Evolutionary conservation across 176 grass and related monocot species (phyloP).

Genomic region (Avena eriantha): DNA sequence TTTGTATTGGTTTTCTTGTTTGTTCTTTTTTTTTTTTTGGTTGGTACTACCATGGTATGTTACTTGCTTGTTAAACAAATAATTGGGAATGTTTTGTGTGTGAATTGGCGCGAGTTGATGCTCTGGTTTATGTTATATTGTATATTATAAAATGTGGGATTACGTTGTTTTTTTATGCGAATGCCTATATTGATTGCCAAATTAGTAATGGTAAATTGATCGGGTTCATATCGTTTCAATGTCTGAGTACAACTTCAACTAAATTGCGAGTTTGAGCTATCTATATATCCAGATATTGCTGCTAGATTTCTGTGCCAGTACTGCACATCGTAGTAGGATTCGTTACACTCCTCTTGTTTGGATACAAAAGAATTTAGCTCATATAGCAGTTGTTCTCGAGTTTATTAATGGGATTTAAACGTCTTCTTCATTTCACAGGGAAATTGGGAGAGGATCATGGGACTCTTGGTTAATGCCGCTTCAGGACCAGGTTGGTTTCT

Average conservation of each 20-base stretch:
- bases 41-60: background rate
- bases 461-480: slow-evolving; percentile 95
- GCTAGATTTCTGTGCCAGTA: background rate
- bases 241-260: background rate
- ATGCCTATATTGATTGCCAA: background rate
- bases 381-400: background rate
- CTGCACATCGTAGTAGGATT: background rate
- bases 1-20: background rate
- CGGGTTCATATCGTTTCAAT: background rate
- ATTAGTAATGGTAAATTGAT: background rate
- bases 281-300: background rate
- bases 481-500: slow-evolving; percentile 68
- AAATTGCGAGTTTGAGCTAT: slow-evolving; percentile 9
- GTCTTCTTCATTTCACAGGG: slow-evolving; percentile 47
- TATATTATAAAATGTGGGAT: background rate
- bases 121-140: slow-evolving; percentile 17
- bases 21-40: slow-evolving; percentile 22
- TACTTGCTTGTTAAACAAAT: slow-evolving; percentile 6
- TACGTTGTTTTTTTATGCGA: background rate
- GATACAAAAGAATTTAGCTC: background rate
- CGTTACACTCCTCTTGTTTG: background rate
- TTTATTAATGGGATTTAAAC: slow-evolving; percentile 40
- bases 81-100: background rate
- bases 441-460: slow-evolving; percentile 79
- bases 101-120: background rate